Evolutionary conservation across 257 asterid species (phyloP), one percentile per base, ranked within the genome.

Genomic region (Jacaranda mimosifolia): DNA sequence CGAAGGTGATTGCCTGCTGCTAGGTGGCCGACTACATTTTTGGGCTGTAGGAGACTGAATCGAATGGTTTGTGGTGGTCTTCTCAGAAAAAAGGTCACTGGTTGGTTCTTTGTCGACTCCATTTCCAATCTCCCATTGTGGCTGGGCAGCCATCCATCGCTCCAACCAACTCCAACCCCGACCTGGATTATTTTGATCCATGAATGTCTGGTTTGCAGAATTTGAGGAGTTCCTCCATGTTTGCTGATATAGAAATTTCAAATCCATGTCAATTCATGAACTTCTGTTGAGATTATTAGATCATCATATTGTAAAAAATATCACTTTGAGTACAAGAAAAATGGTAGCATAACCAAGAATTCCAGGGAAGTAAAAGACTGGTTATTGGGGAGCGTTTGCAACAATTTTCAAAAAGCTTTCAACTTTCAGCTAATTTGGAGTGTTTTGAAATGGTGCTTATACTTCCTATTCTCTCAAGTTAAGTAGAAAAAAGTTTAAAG

Each of bases 81-180:
- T 83, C 26, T 80, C 39, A 7, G 88, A 65, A 35, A 63, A 53
- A 7, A 19, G 70, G 48, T 83, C 77, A 39, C 39, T 51, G 56
- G 53, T 84, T 1, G 65, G 74, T 65, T 84, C 90, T 68, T 81
- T 81, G 49, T 79, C 87, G 17, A 71, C 63, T 74, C 76, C 79
- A 42, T 77, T 55, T 9, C 79, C 81, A 13, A 65, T 79, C 60
- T 93, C 98, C 93, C 88, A 87, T 13, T 4, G 45, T 8, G 97
- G 91, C 42, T 94, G 75, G 9, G 87, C 84, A 32, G 98, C 94
- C 97, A 91, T 90, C 97, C 97, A 91, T 45, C 90, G 82, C 78
- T 91, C 97, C 66, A 91, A 71, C 98, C 96, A 94, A 74, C 90
- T 91, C 98, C 98, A 94, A 7, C 97, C 98, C 97, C 97, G 87